Conservation (phyloP, 768 basidiomycete genomes). For the Tricholoma furcatifolium region DNA sequence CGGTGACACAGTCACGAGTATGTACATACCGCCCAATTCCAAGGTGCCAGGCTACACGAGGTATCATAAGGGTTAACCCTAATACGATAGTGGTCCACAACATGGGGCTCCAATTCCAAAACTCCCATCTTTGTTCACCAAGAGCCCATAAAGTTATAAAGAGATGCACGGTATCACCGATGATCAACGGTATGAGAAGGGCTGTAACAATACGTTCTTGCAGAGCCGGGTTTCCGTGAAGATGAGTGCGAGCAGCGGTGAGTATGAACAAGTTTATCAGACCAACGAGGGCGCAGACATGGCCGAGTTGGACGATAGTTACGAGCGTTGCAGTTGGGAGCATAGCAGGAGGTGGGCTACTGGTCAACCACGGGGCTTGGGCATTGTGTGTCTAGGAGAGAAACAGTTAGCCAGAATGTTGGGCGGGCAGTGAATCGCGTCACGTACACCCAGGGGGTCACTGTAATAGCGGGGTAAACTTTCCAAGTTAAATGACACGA, state of each 20-base stretch:
- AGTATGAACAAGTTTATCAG: constrained; percentile 69
- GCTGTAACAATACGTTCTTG: constrained; percentile 73
- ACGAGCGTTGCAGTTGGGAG: constrained; percentile 66
- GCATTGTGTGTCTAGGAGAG: constrained; percentile 59
- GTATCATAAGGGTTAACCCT: constrained; percentile 65
- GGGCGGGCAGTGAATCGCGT: constrained; percentile 1
- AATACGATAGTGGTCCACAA: constrained; percentile 64
- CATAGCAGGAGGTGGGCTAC: constrained; percentile 41
- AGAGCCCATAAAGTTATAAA: constrained; percentile 72
- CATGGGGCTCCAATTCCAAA: constrained; percentile 65
- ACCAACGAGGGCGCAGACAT: constrained; percentile 75
- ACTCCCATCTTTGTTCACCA: constrained; percentile 65
- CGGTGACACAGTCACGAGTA: constrained; percentile 47
- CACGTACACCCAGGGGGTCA: constrained; percentile 62
- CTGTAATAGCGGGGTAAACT: constrained; percentile 25
- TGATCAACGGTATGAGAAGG: constrained; percentile 63
- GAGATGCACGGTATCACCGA: constrained; percentile 69
- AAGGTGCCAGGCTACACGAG: constrained; percentile 71
- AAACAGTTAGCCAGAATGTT: constrained; percentile 1
- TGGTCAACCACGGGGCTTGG: constrained; percentile 71
- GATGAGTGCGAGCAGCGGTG: constrained; percentile 56
- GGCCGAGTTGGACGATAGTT: constrained; percentile 72
- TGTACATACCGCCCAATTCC: constrained; percentile 76
- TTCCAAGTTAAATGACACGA: background rate
- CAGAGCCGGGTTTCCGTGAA: constrained; percentile 54